A percentile compares a stretch with the other conserved stretches of the same genome.
phyloP scores from a whole-genome alignment of 176 grass and related monocot species.

The Lolium multiflorum region DNA sequence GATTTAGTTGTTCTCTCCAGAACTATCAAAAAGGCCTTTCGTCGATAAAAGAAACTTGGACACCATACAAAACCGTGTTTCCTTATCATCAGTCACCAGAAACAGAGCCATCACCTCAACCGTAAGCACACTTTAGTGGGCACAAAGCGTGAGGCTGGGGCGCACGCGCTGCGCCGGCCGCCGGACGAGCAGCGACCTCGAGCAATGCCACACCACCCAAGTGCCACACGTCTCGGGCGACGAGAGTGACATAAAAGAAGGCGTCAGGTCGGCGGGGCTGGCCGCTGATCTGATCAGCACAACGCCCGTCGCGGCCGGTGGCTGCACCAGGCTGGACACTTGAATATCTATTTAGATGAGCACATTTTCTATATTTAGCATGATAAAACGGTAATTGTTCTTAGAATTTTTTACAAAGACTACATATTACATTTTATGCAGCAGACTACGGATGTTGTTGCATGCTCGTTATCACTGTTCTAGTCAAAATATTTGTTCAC shows the following conservation, averaged over 20 bases:
- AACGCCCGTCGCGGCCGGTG: neutral
- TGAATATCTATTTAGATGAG: too few relatives aligned
- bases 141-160: neutral
- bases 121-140: neutral
- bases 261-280: slow-evolving; percentile 8
- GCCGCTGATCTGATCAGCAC: neutral
- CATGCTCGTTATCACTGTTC: too few relatives aligned
- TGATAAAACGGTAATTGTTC: too few relatives aligned
- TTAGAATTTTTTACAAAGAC: too few relatives aligned
- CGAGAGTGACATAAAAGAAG: neutral
- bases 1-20: neutral
- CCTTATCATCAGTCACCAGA: neutral
- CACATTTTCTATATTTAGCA: too few relatives aligned
- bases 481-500: too few relatives aligned
- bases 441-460: too few relatives aligned
- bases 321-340: neutral
- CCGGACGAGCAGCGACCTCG: neutral
- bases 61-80: too few relatives aligned
- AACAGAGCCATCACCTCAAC: neutral
- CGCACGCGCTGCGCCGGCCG: neutral
- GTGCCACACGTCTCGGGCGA: neutral
- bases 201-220: neutral
- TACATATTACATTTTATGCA: too few relatives aligned
- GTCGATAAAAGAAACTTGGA: neutral
- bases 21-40: neutral